phyloP scores from a whole-genome alignment of 257 asterid genomes.

The Rubia yunnanensis region DNA sequence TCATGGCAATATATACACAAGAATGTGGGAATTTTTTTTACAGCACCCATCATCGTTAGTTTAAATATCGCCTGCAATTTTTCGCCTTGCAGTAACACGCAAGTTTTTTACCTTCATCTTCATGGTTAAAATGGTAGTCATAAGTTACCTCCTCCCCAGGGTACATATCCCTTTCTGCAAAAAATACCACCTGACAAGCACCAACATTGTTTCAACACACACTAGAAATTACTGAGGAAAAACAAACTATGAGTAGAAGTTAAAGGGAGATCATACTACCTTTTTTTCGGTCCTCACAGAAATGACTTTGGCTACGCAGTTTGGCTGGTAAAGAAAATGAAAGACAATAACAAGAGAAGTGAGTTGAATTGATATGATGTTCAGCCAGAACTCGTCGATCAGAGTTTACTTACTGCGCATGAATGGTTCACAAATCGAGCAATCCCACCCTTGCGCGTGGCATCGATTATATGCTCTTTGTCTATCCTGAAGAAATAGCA shows the following conservation, averaged over 20 bases:
- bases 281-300: slow-evolving; percentile 56
- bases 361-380: slow-evolving; percentile 3
- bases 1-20: background rate
- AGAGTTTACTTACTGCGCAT: slow-evolving; percentile 30
- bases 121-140: slow-evolving; percentile 65
- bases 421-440: slow-evolving; percentile 71
- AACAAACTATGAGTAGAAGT: background rate
- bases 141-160: slow-evolving; percentile 75
- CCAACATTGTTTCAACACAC: background rate
- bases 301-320: slow-evolving; percentile 50
- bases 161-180: slow-evolving; percentile 54
- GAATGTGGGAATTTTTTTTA: background rate
- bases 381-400: background rate
- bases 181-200: slow-evolving; percentile 40
- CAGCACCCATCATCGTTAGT: slow-evolving; percentile 18
- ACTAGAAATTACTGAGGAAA: background rate
- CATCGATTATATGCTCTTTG: slow-evolving; percentile 53
- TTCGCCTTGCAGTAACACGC: slow-evolving; percentile 48
- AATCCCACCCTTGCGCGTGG: slow-evolving; percentile 68
- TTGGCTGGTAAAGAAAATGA: slow-evolving; percentile 41
- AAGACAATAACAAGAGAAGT: background rate
- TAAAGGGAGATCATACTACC: slow-evolving; percentile 18
- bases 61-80: slow-evolving; percentile 49
- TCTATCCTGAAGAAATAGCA: slow-evolving; percentile 61
- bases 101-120: slow-evolving; percentile 51